Conservation (phyloP, 2,329 filamentous ascomycete species). For the Purpureocillium takamizusanense region DNA sequence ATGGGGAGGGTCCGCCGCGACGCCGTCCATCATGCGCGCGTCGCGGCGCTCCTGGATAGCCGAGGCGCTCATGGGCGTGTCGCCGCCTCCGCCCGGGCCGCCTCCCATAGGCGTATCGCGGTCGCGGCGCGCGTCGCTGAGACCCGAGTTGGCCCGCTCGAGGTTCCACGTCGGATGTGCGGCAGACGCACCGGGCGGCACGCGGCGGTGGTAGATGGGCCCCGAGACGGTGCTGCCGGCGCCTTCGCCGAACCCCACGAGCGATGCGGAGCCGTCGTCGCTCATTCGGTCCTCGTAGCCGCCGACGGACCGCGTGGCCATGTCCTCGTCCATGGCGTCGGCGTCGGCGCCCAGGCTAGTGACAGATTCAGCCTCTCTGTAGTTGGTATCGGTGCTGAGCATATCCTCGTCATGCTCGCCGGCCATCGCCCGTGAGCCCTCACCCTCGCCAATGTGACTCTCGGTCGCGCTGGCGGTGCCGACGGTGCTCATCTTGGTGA, state of each 20-base stretch:
- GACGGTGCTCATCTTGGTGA: slow-evolving; percentile 79
- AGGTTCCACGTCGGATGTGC: slow-evolving; percentile 30
- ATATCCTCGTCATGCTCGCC: slow-evolving; percentile 58
- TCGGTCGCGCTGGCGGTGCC: slow-evolving; percentile 84
- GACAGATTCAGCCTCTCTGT: slow-evolving; percentile 47
- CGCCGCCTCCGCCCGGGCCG: slow-evolving; percentile 18
- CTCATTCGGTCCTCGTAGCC: slow-evolving; percentile 66
- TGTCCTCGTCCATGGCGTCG: slow-evolving; percentile 45
- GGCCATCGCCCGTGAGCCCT: slow-evolving; percentile 40
- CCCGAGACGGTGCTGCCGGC: slow-evolving; percentile 79
- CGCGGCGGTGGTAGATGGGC: slow-evolving; percentile 55
- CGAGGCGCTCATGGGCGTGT: slow-evolving; percentile 36
- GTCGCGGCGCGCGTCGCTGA: slow-evolving; percentile 36
- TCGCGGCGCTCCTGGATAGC: slow-evolving; percentile 45
- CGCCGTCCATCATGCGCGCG: slow-evolving; percentile 58
- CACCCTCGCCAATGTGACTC: slow-evolving; percentile 50
- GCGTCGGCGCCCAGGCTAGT: slow-evolving; percentile 40
- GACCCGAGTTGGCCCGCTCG: slow-evolving; percentile 42
- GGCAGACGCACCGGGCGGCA: slow-evolving; percentile 31
- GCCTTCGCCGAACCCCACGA: slow-evolving; percentile 90
- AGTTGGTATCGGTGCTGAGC: slow-evolving; percentile 58
- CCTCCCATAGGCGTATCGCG: slow-evolving; percentile 20
- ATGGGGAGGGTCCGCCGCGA: slow-evolving; percentile 46
- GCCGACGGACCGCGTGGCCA: slow-evolving; percentile 36
- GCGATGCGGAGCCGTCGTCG: slow-evolving; percentile 72